Percentiles rank a stretch among this genome's conserved stretches.
Evolutionary conservation across 73 alveolate genomes (phyloP).

Genomic region (Blepharisma stoltei): DNA sequence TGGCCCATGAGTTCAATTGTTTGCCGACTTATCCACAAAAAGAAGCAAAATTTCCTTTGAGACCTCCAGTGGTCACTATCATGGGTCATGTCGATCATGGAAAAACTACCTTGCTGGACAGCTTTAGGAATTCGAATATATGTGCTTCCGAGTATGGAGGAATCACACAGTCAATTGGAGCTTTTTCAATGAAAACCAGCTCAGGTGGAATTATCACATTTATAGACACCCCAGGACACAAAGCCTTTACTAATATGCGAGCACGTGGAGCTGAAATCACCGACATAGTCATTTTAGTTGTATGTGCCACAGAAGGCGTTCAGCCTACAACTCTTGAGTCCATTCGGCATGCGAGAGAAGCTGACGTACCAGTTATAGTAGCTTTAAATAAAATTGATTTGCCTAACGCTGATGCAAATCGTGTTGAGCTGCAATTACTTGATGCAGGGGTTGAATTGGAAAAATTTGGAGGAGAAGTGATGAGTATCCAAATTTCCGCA

Average conservation of each 20-base stretch:
- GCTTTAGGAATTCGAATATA: constrained; percentile 64
- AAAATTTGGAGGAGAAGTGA: constrained; percentile 73
- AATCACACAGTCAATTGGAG: constrained; percentile 90
- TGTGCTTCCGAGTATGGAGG: constrained; percentile 89
- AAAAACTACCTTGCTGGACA: constrained; percentile 89
- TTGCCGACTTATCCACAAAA: background rate
- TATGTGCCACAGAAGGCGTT: constrained; percentile 90
- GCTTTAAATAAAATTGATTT: constrained; percentile 89
- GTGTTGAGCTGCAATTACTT: constrained; percentile 51
- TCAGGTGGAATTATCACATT: constrained; percentile 70
- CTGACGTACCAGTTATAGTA: constrained; percentile 75
- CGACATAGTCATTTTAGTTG: constrained; percentile 84
- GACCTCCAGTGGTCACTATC: constrained; percentile 86
- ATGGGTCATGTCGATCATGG: constrained; percentile 99
- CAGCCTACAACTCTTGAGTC: constrained; percentile 90
- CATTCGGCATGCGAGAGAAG: constrained; percentile 60
- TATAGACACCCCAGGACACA: constrained; percentile 97
- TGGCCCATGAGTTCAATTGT: background rate
- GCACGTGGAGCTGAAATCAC: constrained; percentile 92
- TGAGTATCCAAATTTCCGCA: constrained; percentile 74
- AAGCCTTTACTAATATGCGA: constrained; percentile 86
- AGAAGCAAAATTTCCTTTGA: constrained; percentile 21
- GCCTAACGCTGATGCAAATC: constrained; percentile 66
- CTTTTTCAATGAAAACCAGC: constrained; percentile 72
- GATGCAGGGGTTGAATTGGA: constrained; percentile 59